A percentile compares a stretch with the other conserved stretches of the same genome.
Evolutionary conservation across 441 rosid genomes (phyloP).

Genomic region (Euphorbia schlechtendalii): DNA sequence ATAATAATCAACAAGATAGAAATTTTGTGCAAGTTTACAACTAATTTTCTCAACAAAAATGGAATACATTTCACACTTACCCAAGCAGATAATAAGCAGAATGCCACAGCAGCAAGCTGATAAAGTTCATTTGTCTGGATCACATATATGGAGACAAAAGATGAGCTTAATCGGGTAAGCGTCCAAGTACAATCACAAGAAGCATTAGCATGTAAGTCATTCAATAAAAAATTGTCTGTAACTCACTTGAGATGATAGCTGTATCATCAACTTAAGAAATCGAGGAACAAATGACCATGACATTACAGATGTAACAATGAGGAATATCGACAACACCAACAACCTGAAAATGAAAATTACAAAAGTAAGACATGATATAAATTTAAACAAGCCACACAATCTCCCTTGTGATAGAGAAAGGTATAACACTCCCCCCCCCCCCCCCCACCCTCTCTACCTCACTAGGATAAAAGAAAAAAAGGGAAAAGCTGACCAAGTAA

Average conservation of each 20-base stretch:
- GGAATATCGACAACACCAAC: conserved; percentile 68
- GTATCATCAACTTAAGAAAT: conserved; percentile 90
- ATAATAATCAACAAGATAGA: conserved; percentile 11
- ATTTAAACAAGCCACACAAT: conserved; percentile 1
- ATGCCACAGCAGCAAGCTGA: conserved; percentile 96
- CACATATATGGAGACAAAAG: conserved; percentile 14
- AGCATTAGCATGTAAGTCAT: conserved; percentile 7
- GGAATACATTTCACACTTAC: conserved; percentile 40
- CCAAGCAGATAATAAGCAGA: conserved; percentile 98
- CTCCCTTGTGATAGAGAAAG: neutral
- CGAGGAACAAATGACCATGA: conserved; percentile 97
- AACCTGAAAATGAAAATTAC: conserved; percentile 44
- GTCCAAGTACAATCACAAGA: neutral
- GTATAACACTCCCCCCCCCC: neutral
- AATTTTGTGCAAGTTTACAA: neutral
- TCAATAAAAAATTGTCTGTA: conserved; percentile 2
- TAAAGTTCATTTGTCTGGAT: conserved; percentile 92
- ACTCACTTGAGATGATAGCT: conserved; percentile 92
- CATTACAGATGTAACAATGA: conserved; percentile 60
- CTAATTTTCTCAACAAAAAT: neutral
- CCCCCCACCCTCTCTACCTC: neutral
- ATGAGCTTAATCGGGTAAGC: conserved; percentile 12
- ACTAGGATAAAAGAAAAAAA: neutral
- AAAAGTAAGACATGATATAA: conserved; percentile 11
- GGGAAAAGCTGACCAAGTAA: conserved; percentile 8